Evolutionary conservation across 805 yeast species (phyloP).

Genomic region (Zygosaccharomyces siamensis): DNA sequence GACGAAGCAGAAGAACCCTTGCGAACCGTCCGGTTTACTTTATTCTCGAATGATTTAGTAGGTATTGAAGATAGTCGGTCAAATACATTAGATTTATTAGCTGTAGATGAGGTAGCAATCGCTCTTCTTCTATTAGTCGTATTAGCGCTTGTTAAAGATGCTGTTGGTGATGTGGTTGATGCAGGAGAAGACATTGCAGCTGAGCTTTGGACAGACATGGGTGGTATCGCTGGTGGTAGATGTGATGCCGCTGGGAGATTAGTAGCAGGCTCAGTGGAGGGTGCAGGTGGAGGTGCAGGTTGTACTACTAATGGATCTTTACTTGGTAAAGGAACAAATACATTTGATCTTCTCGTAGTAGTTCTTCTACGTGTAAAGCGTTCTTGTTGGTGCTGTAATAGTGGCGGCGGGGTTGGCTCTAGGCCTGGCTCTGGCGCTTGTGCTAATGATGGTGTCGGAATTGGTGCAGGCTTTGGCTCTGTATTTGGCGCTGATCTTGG

Average conservation of each 20-base stretch:
- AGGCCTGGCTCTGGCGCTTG: neutral
- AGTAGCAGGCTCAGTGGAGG: neutral
- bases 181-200: neutral
- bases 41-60: constrained; percentile 33
- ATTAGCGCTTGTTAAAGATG: neutral
- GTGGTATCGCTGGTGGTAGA: neutral
- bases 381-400: constrained; percentile 2
- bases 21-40: constrained; percentile 15
- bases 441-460: no score
- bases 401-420: neutral
- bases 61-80: constrained; percentile 29
- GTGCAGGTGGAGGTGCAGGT: constrained; percentile 8
- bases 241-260: neutral
- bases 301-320: constrained; percentile 32
- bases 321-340: constrained; percentile 35
- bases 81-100: constrained; percentile 23
- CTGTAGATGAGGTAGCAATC: constrained; percentile 2
- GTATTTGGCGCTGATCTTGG: no score
- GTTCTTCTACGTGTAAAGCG: constrained; percentile 18
- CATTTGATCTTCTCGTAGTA: constrained; percentile 26
- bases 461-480: no score
- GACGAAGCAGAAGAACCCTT: constrained; percentile 19
- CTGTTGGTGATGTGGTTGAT: neutral
- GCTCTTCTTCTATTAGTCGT: constrained; percentile 8
- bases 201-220: neutral